Conservation (phyloP, 805 yeast genomes). For the Metschnikowia cerradonensis region DNA sequence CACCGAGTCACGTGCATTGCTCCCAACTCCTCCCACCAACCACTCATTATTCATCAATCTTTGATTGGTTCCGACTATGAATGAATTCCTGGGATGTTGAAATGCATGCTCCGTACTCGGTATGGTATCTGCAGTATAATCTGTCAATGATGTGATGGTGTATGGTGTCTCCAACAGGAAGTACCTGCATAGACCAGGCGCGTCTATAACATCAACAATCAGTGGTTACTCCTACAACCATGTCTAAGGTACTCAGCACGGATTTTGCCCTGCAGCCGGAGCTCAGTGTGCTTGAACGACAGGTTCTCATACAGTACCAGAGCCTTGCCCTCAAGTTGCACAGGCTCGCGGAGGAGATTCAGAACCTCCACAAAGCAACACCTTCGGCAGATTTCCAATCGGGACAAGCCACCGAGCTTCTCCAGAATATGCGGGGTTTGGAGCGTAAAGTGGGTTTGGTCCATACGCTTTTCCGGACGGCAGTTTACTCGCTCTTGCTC, state of each 20-base stretch:
- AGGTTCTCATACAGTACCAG: slow-evolving; percentile 38
- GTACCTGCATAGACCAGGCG: neutral
- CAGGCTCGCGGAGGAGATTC: slow-evolving; percentile 30
- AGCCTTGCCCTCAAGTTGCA: slow-evolving; percentile 30
- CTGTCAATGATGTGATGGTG: no score
- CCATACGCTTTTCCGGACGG: slow-evolving; percentile 63
- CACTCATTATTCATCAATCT: neutral
- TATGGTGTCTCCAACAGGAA: neutral
- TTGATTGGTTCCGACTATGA: no score
- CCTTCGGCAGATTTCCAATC: neutral
- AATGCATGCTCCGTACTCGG: no score
- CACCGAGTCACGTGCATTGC: neutral
- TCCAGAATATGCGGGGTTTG: slow-evolving; percentile 51
- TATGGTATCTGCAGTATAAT: no score
- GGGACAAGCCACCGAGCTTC: slow-evolving; percentile 28
- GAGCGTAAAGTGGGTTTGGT: slow-evolving; percentile 64
- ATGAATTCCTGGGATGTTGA: no score
- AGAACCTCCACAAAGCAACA: slow-evolving; percentile 19
- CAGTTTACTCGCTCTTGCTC: slow-evolving; percentile 61
- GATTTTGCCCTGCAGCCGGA: slow-evolving; percentile 12
- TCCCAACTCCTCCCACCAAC: neutral
- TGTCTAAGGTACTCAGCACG: slow-evolving; percentile 6
- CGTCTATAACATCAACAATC: neutral
- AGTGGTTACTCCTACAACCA: neutral
- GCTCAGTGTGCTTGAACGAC: slow-evolving; percentile 28